Percentiles rank a stretch among this genome's conserved stretches.
Conservation (phyloP, 2,329 filamentous ascomycete species). For the Pestalotiopsis sp. region DNA sequence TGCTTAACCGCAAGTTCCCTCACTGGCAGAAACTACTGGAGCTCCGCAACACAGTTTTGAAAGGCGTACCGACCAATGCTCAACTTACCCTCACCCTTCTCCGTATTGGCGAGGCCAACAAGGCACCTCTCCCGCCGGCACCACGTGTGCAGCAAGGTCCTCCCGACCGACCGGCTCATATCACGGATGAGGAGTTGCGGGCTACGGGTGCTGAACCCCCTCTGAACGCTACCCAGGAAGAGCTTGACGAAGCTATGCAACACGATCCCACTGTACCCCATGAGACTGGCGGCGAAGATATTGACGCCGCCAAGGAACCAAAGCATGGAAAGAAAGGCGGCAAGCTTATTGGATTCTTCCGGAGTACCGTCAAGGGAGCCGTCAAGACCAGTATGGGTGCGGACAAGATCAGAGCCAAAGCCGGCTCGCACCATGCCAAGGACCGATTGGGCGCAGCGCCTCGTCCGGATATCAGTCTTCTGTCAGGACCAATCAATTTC, state of each 20-base stretch:
- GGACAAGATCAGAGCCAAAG: slow-evolving; percentile 71
- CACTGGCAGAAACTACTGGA: slow-evolving; percentile 78
- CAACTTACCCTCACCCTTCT: slow-evolving; percentile 82
- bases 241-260: slow-evolving; percentile 66
- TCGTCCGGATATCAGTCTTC: slow-evolving; percentile 43
- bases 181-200: slow-evolving; percentile 53
- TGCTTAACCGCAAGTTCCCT: slow-evolving; percentile 64
- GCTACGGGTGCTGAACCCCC: slow-evolving; percentile 48
- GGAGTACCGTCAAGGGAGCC: slow-evolving; percentile 69
- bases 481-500: slow-evolving; percentile 76
- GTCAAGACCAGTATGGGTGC: slow-evolving; percentile 74
- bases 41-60: slow-evolving; percentile 75
- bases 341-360: slow-evolving; percentile 67
- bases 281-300: slow-evolving; percentile 44
- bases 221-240: slow-evolving; percentile 64
- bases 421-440: slow-evolving; percentile 63
- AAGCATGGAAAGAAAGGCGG: slow-evolving; percentile 43
- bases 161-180: slow-evolving; percentile 34
- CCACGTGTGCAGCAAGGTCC: slow-evolving; percentile 40
- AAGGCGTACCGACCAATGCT: slow-evolving; percentile 83
- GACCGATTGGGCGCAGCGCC: slow-evolving; percentile 73
- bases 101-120: slow-evolving; percentile 80
- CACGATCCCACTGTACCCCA: slow-evolving; percentile 41
- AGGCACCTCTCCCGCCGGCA: slow-evolving; percentile 72
- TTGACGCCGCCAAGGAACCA: slow-evolving; percentile 46